Percentiles rank a stretch among this genome's conserved stretches.
Conservation (phyloP, 805 yeast species). For the Candida cerambycidarum region DNA sequence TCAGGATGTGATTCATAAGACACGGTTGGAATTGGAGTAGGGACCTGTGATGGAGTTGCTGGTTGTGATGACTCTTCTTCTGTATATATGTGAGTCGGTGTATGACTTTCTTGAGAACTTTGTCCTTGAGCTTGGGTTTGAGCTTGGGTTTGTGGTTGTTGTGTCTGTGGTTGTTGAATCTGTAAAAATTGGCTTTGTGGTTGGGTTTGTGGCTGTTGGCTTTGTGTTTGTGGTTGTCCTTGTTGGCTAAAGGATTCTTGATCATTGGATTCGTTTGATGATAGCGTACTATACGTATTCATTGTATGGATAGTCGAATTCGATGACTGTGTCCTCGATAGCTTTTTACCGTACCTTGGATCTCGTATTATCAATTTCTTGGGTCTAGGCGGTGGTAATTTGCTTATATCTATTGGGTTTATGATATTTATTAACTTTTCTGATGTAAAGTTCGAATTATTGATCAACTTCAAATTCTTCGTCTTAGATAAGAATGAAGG, state of each 20-base stretch:
- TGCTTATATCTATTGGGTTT: slow-evolving; percentile 73
- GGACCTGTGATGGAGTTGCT: slow-evolving; percentile 8
- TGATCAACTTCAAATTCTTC: slow-evolving; percentile 25
- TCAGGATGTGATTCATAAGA: slow-evolving; percentile 20
- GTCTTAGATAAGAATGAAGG: slow-evolving; percentile 21
- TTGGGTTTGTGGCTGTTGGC: neutral
- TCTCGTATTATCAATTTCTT: slow-evolving; percentile 63
- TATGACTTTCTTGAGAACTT: too few species aligned
- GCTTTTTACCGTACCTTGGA: slow-evolving; percentile 30
- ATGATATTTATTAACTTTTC: slow-evolving; percentile 60
- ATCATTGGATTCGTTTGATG: slow-evolving; percentile 32
- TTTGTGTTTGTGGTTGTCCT: neutral
- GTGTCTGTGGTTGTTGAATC: too few species aligned
- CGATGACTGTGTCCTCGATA: slow-evolving; percentile 36
- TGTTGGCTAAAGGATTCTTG: neutral
- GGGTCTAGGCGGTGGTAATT: slow-evolving; percentile 64
- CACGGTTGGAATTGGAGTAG: slow-evolving; percentile 8
- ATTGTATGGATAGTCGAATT: slow-evolving; percentile 32
- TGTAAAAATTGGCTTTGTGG: neutral
- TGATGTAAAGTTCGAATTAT: slow-evolving; percentile 39
- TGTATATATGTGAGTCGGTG: neutral
- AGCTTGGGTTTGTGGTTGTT: neutral
- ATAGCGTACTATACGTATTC: slow-evolving; percentile 29
- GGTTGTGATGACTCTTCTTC: neutral
- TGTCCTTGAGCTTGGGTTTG: neutral